phyloP scores from a whole-genome alignment of 2,329 filamentous ascomycete genomes.

The Stachybotrys chlorohalonatus region DNA sequence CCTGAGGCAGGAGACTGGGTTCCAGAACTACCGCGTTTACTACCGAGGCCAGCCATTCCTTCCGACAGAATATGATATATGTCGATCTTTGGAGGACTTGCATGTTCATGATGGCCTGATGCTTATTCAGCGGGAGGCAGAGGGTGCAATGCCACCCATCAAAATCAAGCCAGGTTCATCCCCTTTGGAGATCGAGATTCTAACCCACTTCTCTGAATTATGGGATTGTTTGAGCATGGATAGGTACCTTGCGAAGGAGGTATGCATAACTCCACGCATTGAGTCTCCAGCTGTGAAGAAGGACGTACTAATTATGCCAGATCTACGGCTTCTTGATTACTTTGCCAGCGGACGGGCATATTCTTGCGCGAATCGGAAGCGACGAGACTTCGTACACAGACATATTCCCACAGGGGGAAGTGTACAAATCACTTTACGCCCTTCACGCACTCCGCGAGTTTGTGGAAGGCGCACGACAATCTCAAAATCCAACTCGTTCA shows the following conservation, averaged over 20 bases:
- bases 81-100: slow-evolving; percentile 59
- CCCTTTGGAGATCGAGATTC: slow-evolving; percentile 67
- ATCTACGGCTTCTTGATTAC: slow-evolving; percentile 63
- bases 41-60: slow-evolving; percentile 58
- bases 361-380: slow-evolving; percentile 50
- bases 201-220: slow-evolving; percentile 74
- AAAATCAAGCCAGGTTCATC: slow-evolving; percentile 42
- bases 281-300: neutral
- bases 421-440: slow-evolving; percentile 67
- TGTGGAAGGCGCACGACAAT: slow-evolving; percentile 35
- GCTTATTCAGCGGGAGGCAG: slow-evolving; percentile 52
- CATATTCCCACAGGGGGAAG: slow-evolving; percentile 59
- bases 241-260: slow-evolving; percentile 59
- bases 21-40: slow-evolving; percentile 67
- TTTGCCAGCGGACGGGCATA: slow-evolving; percentile 58
- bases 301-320: slow-evolving; percentile 22
- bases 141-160: slow-evolving; percentile 30
- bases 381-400: slow-evolving; percentile 43
- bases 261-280: slow-evolving; percentile 21
- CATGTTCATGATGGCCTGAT: slow-evolving; percentile 56
- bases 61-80: slow-evolving; percentile 48
- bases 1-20: slow-evolving; percentile 61
- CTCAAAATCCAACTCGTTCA: neutral
- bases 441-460: slow-evolving; percentile 57
- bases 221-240: slow-evolving; percentile 73